Evolutionary conservation across 257 asterid species (phyloP), one percentile per base, ranked within the genome.

Genomic region (Cynanchum wilfordii): DNA sequence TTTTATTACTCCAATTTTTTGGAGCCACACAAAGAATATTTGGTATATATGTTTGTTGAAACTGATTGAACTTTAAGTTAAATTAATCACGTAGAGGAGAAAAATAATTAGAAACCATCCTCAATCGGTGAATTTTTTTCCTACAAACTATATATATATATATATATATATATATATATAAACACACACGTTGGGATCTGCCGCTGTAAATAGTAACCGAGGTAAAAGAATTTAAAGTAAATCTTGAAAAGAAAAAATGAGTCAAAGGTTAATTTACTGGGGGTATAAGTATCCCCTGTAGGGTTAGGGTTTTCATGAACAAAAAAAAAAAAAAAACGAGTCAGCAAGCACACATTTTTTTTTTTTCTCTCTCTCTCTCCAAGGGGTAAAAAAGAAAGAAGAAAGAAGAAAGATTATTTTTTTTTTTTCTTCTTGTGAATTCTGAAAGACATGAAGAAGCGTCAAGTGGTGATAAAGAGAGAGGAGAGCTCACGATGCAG

Each of bases 251-350:
- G 40, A 6, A 19, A 3, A 36, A 30, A 11, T 44, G 7, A 44
- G 30, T 67, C 7, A 51, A 51, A 3, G 7, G 57, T 33, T 0
- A 33, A 33, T 62, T 64, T 50, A 30, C 66, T 19, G 72, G 74
- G 54, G 55, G 86, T 86, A 90, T 90, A 89, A 69, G 73, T 52
- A 69, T 62, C 45, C 50, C 72, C 68, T 15, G 55, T 50, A 70
- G 80, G 73, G 68, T 77, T 77, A 77, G 80, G 80, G 80, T 71
- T 77, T 77, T 27, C 55, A 9, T 10, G 22, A 38, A 72, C 20
- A 58, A 20, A 25, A 42, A 42, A 2, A 42, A 2, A 42, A 5
- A 33, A 45, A 45, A 16, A 42, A 22, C 51, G 36, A 72, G 17
- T 33, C 59, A 24, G 11, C n/a, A 44, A 20, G 27, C 9, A 17